Conservation (phyloP, 345 rosid genomes). For the Ailanthus altissimus region DNA sequence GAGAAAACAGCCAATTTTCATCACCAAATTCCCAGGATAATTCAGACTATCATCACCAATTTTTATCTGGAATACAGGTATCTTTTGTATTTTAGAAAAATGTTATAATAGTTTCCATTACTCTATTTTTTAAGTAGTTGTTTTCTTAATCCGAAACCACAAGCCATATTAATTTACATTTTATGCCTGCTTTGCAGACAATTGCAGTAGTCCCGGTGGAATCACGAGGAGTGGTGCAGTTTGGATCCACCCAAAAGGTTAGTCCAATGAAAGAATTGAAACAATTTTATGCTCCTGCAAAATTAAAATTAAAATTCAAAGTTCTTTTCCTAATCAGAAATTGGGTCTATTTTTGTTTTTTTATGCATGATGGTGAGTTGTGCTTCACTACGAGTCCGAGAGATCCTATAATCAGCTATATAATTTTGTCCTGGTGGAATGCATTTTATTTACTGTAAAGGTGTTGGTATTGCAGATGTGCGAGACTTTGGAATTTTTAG, state of each 20-base stretch:
- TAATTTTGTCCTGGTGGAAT: conserved; percentile 1
- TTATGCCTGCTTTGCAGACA: conserved; percentile 54
- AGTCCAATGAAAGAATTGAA: conserved; percentile 22
- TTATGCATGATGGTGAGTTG: not conserved
- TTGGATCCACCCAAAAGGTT: conserved; percentile 86
- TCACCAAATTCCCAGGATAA: conserved; percentile 36
- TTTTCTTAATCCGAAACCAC: not conserved
- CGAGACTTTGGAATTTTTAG: conserved; percentile 58
- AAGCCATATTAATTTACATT: conserved; percentile 7
- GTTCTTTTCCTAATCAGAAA: not conserved
- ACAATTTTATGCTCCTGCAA: not conserved
- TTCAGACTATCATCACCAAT: conserved; percentile 38
- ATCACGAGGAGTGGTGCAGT: conserved; percentile 68
- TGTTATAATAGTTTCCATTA: not conserved
- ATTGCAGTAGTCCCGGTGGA: conserved; percentile 63
- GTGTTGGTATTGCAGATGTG: conserved; percentile 50
- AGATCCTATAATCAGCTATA: not conserved
- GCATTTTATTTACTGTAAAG: conserved; percentile 6
- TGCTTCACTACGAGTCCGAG: not conserved
- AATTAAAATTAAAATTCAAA: not conserved
- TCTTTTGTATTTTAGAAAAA: not conserved
- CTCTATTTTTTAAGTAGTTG: not conserved
- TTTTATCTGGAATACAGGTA: conserved; percentile 61
- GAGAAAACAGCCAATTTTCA: not conserved
- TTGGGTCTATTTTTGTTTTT: not conserved